Evolutionary conservation across 2,329 filamentous ascomycete genomes (phyloP), one percentile per base, ranked within the genome.

Genomic region (Colletotrichum tropicale): DNA sequence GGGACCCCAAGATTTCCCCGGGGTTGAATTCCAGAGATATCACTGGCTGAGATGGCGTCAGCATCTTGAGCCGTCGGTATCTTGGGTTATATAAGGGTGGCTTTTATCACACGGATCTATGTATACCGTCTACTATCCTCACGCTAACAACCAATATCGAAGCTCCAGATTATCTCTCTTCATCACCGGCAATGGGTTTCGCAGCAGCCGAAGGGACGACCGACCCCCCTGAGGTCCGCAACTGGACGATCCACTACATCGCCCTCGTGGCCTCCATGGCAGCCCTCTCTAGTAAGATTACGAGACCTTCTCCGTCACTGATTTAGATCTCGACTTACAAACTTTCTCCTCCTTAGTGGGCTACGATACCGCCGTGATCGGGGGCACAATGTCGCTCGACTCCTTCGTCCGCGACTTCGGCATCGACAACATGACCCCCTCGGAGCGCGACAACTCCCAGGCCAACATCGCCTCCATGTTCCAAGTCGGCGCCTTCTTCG

Each of bases 401-500:
- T 79, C 79, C 18, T 81, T 80, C 71, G 70, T 73, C 32, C 70
- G 71, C 26, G 68, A 75, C 38, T 80, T 80, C 65, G 67, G 75
- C 32, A 75, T 80, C 12, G 74, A 74, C 15, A 28, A 65, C 3
- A 65, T 69, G 15, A 70, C 62, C 21, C 38, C 70, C 3, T 64
- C 60, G 12, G 56, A 70, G 18, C 71, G 76, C 21, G 78, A 79
- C n/a, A 65, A 75, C 16, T 74, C 78, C 12, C 71, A 74, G 21
- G 77, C 77, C 28, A 84, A 84, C 71, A 85, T 85, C 32, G 82
- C 83, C 78, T 81, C 75, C 73, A 90, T 89, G 5, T 91, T 91
- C 77, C 88, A 88, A 16, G 89, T 89, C 6, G 90, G 89, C n/a
- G 89, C 89, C 71, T 86, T 89, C 36, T 88, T 91, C 77, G 90